phyloP scores from a whole-genome alignment of 1,139 yeast species.

The Hyphopichia pseudoburtonii region DNA sequence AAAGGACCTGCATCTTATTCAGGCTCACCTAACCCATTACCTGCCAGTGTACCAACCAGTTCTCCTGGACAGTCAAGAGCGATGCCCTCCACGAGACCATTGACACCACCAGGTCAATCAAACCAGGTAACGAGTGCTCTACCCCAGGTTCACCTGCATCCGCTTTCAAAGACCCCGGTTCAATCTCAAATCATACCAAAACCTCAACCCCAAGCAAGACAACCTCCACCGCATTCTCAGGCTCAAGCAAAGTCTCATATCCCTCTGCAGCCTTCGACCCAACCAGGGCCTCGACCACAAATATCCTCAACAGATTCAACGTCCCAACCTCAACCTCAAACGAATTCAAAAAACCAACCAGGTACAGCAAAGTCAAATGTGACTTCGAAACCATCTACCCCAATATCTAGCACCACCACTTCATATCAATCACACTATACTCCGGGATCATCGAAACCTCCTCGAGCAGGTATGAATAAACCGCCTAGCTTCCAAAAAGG shows the following conservation, averaged over 20 bases:
- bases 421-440: neutral
- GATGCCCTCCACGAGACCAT: too few species aligned
- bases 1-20: too few species aligned
- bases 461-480: slow-evolving; percentile 12
- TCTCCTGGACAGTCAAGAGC: too few species aligned
- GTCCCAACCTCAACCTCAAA: neutral
- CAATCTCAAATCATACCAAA: neutral
- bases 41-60: too few species aligned
- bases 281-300: too few species aligned
- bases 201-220: neutral
- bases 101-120: too few species aligned
- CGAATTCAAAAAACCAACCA: too few species aligned
- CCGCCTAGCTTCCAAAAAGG: slow-evolving; percentile 12
- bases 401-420: neutral
- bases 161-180: too few species aligned
- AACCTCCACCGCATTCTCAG: neutral
- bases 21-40: too few species aligned
- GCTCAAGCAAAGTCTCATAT: too few species aligned
- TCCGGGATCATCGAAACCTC: slow-evolving; percentile 13
- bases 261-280: too few species aligned
- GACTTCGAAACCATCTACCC: slow-evolving; percentile 1
- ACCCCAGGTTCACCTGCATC: slow-evolving; percentile 10
- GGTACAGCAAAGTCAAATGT: neutral
- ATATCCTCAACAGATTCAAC: neutral
- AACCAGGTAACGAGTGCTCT: slow-evolving; percentile 7